Percentiles rank a stretch among this genome's conserved stretches.
Evolutionary conservation across 768 basidiomycete genomes (phyloP).

Genomic region (Rhodotorula kratochvilovae): DNA sequence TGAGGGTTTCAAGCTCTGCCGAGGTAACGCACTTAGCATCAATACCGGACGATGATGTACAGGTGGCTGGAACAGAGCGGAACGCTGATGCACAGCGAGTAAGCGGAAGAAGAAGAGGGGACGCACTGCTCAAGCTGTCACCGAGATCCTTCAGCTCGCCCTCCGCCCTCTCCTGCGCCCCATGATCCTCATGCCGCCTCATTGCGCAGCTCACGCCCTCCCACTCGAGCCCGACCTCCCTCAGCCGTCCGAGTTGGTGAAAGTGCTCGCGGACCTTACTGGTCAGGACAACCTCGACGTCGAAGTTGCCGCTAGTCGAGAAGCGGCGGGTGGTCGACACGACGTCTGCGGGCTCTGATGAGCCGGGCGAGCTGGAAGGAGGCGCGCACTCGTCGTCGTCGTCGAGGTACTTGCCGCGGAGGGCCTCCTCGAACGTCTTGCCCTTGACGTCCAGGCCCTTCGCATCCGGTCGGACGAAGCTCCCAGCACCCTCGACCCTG

Average conservation of each 20-base stretch:
- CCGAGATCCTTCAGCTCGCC: conserved; percentile 37
- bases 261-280: conserved; percentile 72
- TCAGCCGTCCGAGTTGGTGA: conserved; percentile 61
- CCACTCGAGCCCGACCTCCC: conserved; percentile 73
- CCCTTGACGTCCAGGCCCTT: conserved; percentile 49
- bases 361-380: conserved; percentile 45
- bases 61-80: too few relatives aligned
- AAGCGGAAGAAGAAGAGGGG: not conserved
- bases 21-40: too few relatives aligned
- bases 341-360: conserved; percentile 50
- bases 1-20: conserved; percentile 20
- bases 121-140: not conserved
- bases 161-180: too few relatives aligned
- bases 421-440: conserved; percentile 66
- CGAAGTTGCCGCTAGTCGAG: conserved; percentile 73
- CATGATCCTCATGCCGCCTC: conserved; percentile 49
- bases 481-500: conserved; percentile 57
- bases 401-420: conserved; percentile 74
- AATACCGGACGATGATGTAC: too few relatives aligned
- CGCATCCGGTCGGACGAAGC: conserved; percentile 69
- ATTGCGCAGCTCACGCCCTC: conserved; percentile 56
- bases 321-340: conserved; percentile 66
- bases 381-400: conserved; percentile 2
- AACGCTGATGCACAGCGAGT: too few relatives aligned
- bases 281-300: conserved; percentile 78